A percentile compares a stretch with the other conserved stretches of the same genome.
Conservation (phyloP, 441 rosid species). For the Arabidopsis hybrid region DNA sequence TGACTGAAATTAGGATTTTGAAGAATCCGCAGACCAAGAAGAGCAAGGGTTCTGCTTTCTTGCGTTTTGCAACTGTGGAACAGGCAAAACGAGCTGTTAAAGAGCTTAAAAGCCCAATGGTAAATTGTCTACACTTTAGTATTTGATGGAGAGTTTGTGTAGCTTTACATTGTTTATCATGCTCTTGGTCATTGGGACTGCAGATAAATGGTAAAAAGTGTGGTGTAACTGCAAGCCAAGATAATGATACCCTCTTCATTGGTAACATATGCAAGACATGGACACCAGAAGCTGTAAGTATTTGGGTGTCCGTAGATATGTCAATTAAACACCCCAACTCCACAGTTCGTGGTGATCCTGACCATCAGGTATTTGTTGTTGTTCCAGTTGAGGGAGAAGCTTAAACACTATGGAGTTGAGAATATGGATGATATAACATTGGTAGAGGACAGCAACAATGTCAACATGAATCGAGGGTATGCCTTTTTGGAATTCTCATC, state of each 20-base stretch:
- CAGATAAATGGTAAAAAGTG: slow-evolving; percentile 98
- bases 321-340: slow-evolving; percentile 41
- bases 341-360: slow-evolving; percentile 38
- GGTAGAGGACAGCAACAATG: slow-evolving; percentile 90
- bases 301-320: slow-evolving; percentile 43
- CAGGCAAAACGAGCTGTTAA: slow-evolving; percentile 91
- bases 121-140: slow-evolving; percentile 57
- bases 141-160: slow-evolving; percentile 46
- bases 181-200: slow-evolving; percentile 56
- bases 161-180: slow-evolving; percentile 44
- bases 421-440: slow-evolving; percentile 86
- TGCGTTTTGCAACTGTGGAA: slow-evolving; percentile 89
- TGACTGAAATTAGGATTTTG: slow-evolving; percentile 85
- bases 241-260: slow-evolving; percentile 92
- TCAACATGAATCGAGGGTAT: slow-evolving; percentile 95
- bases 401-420: slow-evolving; percentile 92
- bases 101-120: slow-evolving; percentile 88
- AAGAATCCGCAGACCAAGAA: slow-evolving; percentile 92
- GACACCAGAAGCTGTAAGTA: slow-evolving; percentile 96
- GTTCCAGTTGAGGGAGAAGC: slow-evolving; percentile 90
- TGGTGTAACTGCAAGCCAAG: slow-evolving; percentile 94
- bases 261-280: slow-evolving; percentile 97
- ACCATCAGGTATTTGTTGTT: slow-evolving; percentile 48
- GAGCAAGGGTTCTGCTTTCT: slow-evolving; percentile 96
- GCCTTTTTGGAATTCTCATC: slow-evolving; percentile 94